phyloP scores from a whole-genome alignment of 176 grass and related monocot genomes.

The Eremochloa ophiuroides region DNA sequence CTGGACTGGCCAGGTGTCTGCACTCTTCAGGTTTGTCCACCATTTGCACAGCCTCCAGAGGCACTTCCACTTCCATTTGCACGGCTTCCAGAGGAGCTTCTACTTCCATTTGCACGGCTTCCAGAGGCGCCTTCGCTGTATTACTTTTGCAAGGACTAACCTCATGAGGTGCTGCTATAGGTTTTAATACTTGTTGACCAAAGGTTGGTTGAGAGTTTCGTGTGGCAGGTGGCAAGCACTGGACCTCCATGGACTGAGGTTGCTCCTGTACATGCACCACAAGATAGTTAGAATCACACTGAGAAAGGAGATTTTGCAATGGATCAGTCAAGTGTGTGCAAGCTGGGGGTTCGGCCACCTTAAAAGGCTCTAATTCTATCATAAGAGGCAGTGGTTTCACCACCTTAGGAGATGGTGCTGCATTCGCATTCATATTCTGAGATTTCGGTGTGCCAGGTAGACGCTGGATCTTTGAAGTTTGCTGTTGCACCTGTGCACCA shows the following conservation, averaged over 20 bases:
- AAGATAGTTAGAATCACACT: not conserved
- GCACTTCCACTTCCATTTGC: not conserved
- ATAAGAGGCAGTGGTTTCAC: not conserved
- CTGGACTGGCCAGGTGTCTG: not conserved
- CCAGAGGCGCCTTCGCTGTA: not conserved
- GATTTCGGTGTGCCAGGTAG: not conserved
- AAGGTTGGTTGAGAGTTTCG: not conserved
- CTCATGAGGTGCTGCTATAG: not conserved
- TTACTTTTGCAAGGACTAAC: not conserved
- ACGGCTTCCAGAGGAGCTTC: not conserved
- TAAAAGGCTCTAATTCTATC: not conserved
- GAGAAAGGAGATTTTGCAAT: not conserved
- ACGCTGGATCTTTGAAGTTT: constrained; percentile 14
- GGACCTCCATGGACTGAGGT: constrained; percentile 12
- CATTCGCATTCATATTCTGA: not conserved
- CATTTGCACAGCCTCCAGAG: not conserved
- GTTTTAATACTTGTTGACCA: not conserved
- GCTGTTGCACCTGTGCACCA: constrained; percentile 7
- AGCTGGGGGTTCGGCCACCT: not conserved
- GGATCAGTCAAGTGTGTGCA: not conserved
- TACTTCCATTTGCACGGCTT: not conserved
- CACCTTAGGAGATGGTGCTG: not conserved
- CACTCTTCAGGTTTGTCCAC: not conserved
- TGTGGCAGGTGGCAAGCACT: not conserved
- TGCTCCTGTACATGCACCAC: not conserved